Evolutionary conservation across 495 filamentous ascomycete species (phyloP).

Genomic region (Lepidopterella palustris): DNA sequence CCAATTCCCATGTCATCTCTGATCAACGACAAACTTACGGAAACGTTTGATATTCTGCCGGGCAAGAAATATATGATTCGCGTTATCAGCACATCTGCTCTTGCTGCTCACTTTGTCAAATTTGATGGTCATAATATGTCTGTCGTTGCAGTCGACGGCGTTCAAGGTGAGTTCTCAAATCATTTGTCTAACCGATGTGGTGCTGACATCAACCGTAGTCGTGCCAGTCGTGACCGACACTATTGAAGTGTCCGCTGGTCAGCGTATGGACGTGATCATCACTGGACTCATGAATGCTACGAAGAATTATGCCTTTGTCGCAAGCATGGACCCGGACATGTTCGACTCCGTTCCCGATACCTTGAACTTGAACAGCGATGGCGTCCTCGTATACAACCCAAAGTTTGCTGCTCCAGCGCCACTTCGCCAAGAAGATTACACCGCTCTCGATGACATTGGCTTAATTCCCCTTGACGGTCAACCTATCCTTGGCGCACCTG

Average conservation of each 20-base stretch:
- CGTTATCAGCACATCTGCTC: constrained; percentile 15
- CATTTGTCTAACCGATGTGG: not conserved
- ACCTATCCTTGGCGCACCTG: not conserved
- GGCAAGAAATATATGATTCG: constrained; percentile 19
- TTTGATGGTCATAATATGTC: constrained; percentile 24
- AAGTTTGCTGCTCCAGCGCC: constrained; percentile 33
- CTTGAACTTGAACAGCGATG: constrained; percentile 2
- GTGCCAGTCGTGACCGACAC: constrained; percentile 7
- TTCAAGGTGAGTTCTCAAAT: not conserved
- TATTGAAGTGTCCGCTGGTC: constrained; percentile 21
- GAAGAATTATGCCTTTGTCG: constrained; percentile 15
- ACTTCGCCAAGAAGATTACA: constrained; percentile 42
- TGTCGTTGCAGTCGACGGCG: constrained; percentile 22
- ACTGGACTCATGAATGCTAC: not conserved
- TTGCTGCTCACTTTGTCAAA: constrained; percentile 25
- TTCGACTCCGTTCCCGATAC: constrained; percentile 4
- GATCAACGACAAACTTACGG: constrained; percentile 13
- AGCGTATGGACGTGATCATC: constrained; percentile 27
- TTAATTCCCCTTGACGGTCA: constrained; percentile 21
- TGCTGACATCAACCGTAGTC: not conserved
- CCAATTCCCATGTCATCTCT: constrained; percentile 18
- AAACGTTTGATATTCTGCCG: constrained; percentile 39
- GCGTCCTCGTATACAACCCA: not conserved
- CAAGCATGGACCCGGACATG: constrained; percentile 22
- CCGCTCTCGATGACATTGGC: constrained; percentile 22